Evolutionary conservation across 805 yeast species (phyloP), one percentile per base, ranked within the genome.

Genomic region (Komagataella mondaviorum): DNA sequence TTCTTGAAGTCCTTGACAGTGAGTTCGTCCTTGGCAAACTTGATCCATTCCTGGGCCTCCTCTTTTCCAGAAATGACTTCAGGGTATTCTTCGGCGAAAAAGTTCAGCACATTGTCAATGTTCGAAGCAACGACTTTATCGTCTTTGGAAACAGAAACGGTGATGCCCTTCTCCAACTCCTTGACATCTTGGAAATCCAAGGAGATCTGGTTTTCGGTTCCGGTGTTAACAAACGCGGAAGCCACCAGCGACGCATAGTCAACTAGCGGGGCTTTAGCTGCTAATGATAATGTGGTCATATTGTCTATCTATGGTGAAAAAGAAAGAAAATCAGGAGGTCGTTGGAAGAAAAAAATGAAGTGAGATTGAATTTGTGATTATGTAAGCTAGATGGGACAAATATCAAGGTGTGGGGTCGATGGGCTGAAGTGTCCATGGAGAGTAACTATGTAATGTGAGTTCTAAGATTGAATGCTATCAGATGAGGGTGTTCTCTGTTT

Each of bases 1-100:
- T 82, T 86, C 72, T 88, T 88, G 77, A 91, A 93, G 71, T 91
- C 91, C 72, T 86, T 89, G 65, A 84, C 77, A 50, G 83, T 73
- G 55, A 88, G 75, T 60, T 85, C 81, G 52, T 79, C 78, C 57
- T 74, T 67, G 24, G 95, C 88, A 58, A 82, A 75, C 54, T 77
- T 72, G 57, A 77, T 64, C 95, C 95, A 88, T 55, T 74, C 71
- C 52, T 73, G 68, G n/a, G 83, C 67, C 16, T 65, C 69, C 6
- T 65, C 66, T 46, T 62, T 60, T 17, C 61, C 69, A 46, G 61
- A 55, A 44, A 74, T 60, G 17, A 73, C 67, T 12, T 68, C 61
- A 48, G 89, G 81, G 65, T 72, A 80, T 52, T 71, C 70, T 18
- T 70, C 69, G 46, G 82, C 77, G 51, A 87, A 67, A 44, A 66